Base-by-base conservation (phyloP, 768 basidiomycete species). In the Kwoniella sp. region DNA sequence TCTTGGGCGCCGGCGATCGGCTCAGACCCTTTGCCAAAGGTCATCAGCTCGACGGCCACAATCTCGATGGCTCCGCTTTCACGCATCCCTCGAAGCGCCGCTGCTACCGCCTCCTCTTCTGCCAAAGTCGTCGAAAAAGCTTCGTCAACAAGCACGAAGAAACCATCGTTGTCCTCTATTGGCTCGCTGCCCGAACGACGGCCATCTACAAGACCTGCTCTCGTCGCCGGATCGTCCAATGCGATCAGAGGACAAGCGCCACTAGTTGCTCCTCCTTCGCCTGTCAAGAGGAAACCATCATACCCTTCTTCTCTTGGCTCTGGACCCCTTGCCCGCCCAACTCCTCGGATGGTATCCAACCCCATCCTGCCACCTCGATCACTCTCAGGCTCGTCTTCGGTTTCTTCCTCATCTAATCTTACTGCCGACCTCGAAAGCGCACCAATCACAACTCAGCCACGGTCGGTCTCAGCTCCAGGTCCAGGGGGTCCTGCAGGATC, bases 281-380 rank as follows among this genome's bases (percentile, higher is more conserved):
- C 64, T 7, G 30, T 71, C 12, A 63, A 61, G 22, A 70, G 73
- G 9, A 74, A 71, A 66, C 73, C 73, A 2, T 77, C 76, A 1
- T 77, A 74, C 48, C 76, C 76, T 19, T 71, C 76, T 25, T 69
- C 69, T 4, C 68, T 77, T 1, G 71, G 73, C 33, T 66, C 63
- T n/a, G 73, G 71, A 4, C 72, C 70, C 19, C 63, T 68, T 15
- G 57, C 66, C 13, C 69, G 68, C 9, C 73, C 70, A 12, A 63
- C 65, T 19, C 63, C 64, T 4, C 40, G 73, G 13, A 66, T 73
- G 56, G 69, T 77, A n/a, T 74, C 76, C 25, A 66, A 67, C 37
- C 71, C 76, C 2, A 51, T 73, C 29, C 50, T 60, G 2, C 51
- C 25, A 19, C 65, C 51, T 33, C 71, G 64, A 22, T 53, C 64